These are phyloP conservation scores for Auxenochlorella protothecoides DNA, from an alignment of 139 green algal species.

Conservation along the genomic window DNA sequence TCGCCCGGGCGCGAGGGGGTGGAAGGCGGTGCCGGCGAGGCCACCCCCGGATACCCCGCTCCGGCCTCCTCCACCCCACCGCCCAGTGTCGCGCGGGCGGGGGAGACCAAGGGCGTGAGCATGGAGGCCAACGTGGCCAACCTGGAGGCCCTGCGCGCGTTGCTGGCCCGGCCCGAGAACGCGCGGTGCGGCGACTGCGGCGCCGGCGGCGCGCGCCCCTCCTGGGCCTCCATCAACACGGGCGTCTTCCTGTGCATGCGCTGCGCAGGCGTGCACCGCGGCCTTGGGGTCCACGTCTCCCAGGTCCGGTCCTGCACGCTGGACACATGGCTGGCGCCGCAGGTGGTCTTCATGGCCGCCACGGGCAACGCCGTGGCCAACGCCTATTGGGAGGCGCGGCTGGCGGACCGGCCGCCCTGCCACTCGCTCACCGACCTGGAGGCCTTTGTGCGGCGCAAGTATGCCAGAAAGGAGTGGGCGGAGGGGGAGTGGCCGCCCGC, in stretches of 20 bases:
- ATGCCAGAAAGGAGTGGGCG: conserved; percentile 7
- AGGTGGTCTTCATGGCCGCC: conserved; percentile 42
- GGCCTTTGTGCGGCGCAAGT: conserved; percentile 38
- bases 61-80: neutral
- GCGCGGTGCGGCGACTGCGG: conserved; percentile 57
- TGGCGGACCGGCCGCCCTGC: conserved; percentile 24
- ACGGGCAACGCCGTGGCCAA: conserved; percentile 60
- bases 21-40: no score
- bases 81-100: conserved; percentile 22
- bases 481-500: conserved; percentile 11
- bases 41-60: conserved; percentile 5
- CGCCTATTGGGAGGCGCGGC: conserved; percentile 32
- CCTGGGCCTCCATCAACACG: conserved; percentile 60
- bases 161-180: conserved; percentile 39
- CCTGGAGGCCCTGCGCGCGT: conserved; percentile 34
- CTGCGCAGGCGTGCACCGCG: conserved; percentile 53
- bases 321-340: conserved; percentile 47
- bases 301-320: conserved; percentile 58
- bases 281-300: conserved; percentile 55
- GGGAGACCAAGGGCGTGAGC: conserved; percentile 66
- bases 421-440: conserved; percentile 23
- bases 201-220: conserved; percentile 24
- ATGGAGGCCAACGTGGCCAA: conserved; percentile 60
- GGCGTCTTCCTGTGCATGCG: conserved; percentile 68
- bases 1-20: no score